Evolutionary conservation across 164 flowering plant genomes (phyloP), one percentile per base, ranked within the genome.

Genomic region (Euptelea pleiosperma): DNA sequence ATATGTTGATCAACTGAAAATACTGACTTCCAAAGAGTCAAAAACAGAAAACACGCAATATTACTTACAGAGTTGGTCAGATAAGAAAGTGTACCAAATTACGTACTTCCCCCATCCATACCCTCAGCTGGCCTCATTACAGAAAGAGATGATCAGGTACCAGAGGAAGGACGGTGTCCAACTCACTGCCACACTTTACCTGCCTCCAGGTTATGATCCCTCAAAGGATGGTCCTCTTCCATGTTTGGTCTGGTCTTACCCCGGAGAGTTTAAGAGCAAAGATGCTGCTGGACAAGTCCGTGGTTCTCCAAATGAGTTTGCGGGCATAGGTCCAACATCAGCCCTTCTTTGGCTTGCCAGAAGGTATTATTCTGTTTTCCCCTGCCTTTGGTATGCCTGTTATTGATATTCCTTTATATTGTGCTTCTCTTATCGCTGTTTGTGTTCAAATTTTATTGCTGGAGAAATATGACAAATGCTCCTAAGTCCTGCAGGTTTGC

Each of bases 211-310:
- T 55, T 93, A 88, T 74, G 93, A 88, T 70, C 78, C 95, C 51
- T 61, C 82, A 35, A 85, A 76, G 69, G 99, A 93, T 74, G 97
- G 99, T 16, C 91, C 99, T 51, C 94, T 88, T 71, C 97, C 99
- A 9, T 93, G 97, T 71, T 65, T 93, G 66, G 64, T 90, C 33
- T 93, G 99, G 99, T 90, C 99, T 55, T 93, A 93, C 60, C 99
- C 99, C 48, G 95, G 96, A 62, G 99, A 93, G 71, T 93, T 93
- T 59, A 93, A 90, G 67, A 93, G 97, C 74, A 93, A 88, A 82
- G 95, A 93, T 57, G 96, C 99, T 61, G 97, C 99, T 48, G 89
- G 95, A 64, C 99, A 90, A 79, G 99, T 90, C 52, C 97, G 95
- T 65, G 96, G 97, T 65, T 93, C 99, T 63, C 99, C 99, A 43